Base-by-base conservation (phyloP, 2,329 filamentous ascomycete genomes). In the Colletotrichum eremochloae region DNA sequence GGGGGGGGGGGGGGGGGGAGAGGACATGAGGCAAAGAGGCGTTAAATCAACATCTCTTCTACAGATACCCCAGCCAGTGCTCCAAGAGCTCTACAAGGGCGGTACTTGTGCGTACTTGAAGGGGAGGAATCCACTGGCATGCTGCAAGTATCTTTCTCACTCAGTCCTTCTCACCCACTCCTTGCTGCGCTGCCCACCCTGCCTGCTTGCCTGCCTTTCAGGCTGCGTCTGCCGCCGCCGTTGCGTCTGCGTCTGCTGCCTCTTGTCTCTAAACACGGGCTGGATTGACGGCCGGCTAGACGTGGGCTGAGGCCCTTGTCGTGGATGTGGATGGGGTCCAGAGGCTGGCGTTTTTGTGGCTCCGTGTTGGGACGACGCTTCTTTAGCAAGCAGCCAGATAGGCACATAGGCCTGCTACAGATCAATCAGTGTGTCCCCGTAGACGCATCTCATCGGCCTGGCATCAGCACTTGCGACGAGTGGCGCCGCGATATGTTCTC, bases 331-430 rank as follows among this genome's bases (percentile, higher is more conserved):
- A 73, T 56, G 67, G 50, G 66, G 50, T n/a, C 67, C 67, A 73
- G 71, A 73, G 61, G 62, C 42, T 70, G 67, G 67, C 50, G 44
- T 46, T 61, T 64, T 69, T 64, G 66, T 70, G 71, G 71, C 71
- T 71, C 62, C 62, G 55, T 73, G 71, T 67, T 71, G 67, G 67
- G 67, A 73, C 62, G 71, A 72, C 66, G 69, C 69, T 72, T 72
- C 66, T 72, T 69, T 72, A 72, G 66, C 66, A 69, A 53, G 52
- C 58, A 55, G 53, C 60, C 24, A 60, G 66, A 58, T 57, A 63
- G 44, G 24, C 24, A 24, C 24, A 46, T 46, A 24, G 8, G 44
- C 46, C 58, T 63, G 46, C 57, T 29, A 60, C 60, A 72, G 68
- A 50, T 67, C 55, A 57, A 40, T 40, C 55, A 63, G 18, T 44